Evolutionary conservation across 345 rosid genomes (phyloP), one percentile per base, ranked within the genome.

Genomic region (Schrenkiella parvula): DNA sequence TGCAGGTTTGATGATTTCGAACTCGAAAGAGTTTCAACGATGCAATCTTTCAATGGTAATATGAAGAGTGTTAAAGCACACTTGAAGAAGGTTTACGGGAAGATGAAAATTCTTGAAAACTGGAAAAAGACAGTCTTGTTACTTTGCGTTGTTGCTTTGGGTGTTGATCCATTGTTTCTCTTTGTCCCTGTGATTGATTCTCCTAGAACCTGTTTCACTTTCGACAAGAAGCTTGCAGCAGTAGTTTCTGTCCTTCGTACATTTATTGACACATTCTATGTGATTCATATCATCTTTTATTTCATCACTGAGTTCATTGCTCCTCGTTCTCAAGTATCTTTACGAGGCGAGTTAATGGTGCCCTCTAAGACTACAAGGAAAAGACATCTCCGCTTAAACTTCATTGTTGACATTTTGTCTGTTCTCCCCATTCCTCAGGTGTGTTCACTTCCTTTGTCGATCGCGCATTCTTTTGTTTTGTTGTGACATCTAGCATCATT

Each of bases 351-450:
- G 22, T 1, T 51, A 0, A 2, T 31, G 15, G 42, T 37, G 10
- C 39, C 48, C 58, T 44, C 69, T n/a, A 55, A n/a, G 17, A 35
- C 22, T n/a, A 21, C 6, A 32, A 48, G 17, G 4, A 52, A 42
- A 43, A 52, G 3, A 59, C 26, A 8, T 4, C 1, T 29, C 8
- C 5, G 19, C 59, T 31, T 56, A 0, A 8, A 59, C 42, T 66
- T 78, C n/a, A 66, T 44, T n/a, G 63, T 72, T 25, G 80, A 78
- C 23, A 6, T 52, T 50, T 2, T 37, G 2, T 61, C 73, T 6
- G 31, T 78, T 78, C 64, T 78, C 26, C 80, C 80, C 4, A 56
- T 78, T n/a, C 80, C 74, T 22, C 80, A 78, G 77, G 77, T 72
- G 4, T 35, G 38, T 25, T 65, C 39, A 0, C 61, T 61, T 64